phyloP scores from a whole-genome alignment of 352 stramenopile genomes.

The Phytophthora chlamydospora region DNA sequence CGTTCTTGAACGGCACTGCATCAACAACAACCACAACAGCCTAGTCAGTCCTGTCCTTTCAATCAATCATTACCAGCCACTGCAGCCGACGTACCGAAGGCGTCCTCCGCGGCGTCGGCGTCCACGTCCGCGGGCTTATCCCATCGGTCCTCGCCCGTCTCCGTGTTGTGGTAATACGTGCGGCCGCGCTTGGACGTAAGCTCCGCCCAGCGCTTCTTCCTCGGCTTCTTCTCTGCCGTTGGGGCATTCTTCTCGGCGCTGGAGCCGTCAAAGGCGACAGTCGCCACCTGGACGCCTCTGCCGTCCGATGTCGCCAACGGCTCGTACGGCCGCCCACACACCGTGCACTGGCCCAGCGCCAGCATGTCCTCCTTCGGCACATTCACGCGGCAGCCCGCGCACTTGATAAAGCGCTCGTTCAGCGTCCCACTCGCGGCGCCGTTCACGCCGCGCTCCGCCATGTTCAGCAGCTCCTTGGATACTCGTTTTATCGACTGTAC shows the following conservation, averaged over 20 bases:
- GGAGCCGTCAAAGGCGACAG: constrained; percentile 44
- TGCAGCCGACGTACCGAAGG: constrained; percentile 53
- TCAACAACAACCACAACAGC: constrained; percentile 7
- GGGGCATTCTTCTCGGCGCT: constrained; percentile 1
- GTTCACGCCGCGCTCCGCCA: constrained; percentile 58
- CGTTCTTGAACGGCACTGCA: constrained; percentile 84
- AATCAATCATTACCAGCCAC: background rate
- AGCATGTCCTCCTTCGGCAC: constrained; percentile 83
- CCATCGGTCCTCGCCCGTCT: constrained; percentile 83
- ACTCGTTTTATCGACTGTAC: constrained; percentile 1
- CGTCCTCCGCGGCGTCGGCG: constrained; percentile 59
- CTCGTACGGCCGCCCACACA: constrained; percentile 57
- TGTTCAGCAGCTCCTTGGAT: constrained; percentile 12
- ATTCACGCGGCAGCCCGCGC: constrained; percentile 72
- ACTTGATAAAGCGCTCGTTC: constrained; percentile 86
- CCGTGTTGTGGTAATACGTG: constrained; percentile 88
- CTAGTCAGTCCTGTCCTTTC: background rate
- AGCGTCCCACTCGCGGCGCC: constrained; percentile 58
- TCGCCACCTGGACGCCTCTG: constrained; percentile 33
- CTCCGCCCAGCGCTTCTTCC: constrained; percentile 65
- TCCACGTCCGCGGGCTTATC: constrained; percentile 72
- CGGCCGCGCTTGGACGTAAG: constrained; percentile 65
- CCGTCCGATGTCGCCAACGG: constrained; percentile 31
- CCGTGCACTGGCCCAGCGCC: constrained; percentile 60
- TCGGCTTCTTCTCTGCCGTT: constrained; percentile 27